Evolutionary conservation across 2,329 filamentous ascomycete genomes (phyloP).

Genomic region (Aspergillus hortae): DNA sequence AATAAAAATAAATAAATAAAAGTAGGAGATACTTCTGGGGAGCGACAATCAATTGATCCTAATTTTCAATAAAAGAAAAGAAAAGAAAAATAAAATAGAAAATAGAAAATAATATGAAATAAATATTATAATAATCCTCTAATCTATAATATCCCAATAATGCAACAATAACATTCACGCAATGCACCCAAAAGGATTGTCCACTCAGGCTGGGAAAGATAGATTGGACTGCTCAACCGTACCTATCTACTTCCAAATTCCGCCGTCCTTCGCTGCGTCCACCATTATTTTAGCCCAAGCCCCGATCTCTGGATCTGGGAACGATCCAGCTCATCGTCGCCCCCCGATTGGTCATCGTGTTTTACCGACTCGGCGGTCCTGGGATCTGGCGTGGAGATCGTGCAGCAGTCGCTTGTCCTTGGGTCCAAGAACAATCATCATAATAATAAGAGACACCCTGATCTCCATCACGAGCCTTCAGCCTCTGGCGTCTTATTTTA

Average conservation of each 20-base stretch:
- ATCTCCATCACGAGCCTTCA: not conserved
- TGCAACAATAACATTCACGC: not conserved
- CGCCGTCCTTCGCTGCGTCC: not conserved
- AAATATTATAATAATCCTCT: too few species aligned
- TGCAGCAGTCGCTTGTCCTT: not conserved
- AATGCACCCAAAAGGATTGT: not conserved
- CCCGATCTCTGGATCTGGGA: not conserved
- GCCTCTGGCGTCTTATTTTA: not conserved
- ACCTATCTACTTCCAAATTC: not conserved
- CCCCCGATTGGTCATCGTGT: slow-evolving; percentile 5
- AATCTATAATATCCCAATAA: not conserved
- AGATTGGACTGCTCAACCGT: not conserved
- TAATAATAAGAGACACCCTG: not conserved
- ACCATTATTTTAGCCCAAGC: not conserved
- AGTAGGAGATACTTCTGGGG: not conserved
- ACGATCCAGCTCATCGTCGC: not conserved
- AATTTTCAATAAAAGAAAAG: not conserved
- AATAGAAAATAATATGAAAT: not conserved
- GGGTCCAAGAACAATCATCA: not conserved
- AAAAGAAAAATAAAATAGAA: not conserved
- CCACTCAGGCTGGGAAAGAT: not conserved
- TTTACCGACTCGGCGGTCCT: slow-evolving; percentile 1
- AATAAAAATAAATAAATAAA: not conserved
- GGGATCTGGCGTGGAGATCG: slow-evolving; percentile 5
- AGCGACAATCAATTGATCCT: too few species aligned